phyloP scores from a whole-genome alignment of 805 yeast species.

The Clavispora asparagi region DNA sequence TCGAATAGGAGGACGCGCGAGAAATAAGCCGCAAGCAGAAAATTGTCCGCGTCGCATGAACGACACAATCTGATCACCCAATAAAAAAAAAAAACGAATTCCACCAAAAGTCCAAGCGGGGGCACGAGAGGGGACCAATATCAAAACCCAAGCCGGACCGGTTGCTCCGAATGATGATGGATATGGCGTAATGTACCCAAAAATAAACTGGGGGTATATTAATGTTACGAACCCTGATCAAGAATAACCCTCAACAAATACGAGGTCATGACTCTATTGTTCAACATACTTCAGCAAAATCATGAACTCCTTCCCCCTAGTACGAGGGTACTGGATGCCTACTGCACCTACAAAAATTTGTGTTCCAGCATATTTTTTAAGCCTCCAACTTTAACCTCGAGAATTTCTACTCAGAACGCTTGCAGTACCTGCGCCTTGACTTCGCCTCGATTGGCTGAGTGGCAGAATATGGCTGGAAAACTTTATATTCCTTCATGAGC shows the following conservation, averaged over 20 bases:
- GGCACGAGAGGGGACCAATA: background rate
- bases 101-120: no score
- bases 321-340: no score
- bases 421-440: background rate
- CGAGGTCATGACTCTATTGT: background rate
- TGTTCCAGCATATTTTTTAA: no score
- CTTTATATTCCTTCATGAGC: constrained; percentile 14
- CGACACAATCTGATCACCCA: background rate
- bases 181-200: background rate
- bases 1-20: background rate
- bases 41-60: background rate
- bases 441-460: background rate
- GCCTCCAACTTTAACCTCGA: no score
- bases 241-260: background rate
- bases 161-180: no score
- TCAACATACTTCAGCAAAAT: background rate
- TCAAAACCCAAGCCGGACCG: no score
- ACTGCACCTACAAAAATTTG: no score
- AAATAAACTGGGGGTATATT: background rate
- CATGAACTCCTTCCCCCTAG: no score
- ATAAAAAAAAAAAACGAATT: no score
- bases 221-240: background rate
- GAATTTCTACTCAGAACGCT: no score
- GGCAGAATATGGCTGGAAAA: background rate
- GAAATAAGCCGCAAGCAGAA: background rate